Conservation (phyloP, 169 alveolate genomes). For the Plasmodium gaboni region DNA sequence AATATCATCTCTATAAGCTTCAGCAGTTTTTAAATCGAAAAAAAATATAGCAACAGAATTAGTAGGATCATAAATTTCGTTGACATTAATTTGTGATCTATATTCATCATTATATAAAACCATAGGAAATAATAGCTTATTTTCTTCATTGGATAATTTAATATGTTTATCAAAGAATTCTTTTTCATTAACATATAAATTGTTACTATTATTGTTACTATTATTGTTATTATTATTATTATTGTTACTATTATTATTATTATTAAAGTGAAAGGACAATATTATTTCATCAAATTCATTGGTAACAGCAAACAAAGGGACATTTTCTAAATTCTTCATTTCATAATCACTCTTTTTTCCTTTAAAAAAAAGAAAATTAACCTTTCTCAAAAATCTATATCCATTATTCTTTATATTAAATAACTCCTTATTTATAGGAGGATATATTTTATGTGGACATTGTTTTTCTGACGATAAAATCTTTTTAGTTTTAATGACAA, state of each 20-base stretch:
- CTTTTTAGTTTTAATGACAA: no score
- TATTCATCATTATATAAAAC: conserved; percentile 25
- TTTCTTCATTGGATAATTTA: not conserved
- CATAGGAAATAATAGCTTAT: conserved; percentile 27
- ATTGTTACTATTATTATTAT: not conserved
- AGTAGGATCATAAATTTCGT: conserved; percentile 32
- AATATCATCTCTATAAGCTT: conserved; percentile 72
- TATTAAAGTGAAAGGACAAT: conserved; percentile 30
- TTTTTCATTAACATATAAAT: not conserved
- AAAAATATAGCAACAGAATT: conserved; percentile 46
- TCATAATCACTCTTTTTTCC: conserved; percentile 34
- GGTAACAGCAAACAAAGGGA: conserved; percentile 59
- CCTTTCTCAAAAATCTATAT: conserved; percentile 10
- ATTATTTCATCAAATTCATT: conserved; percentile 61
- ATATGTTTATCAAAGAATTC: not conserved
- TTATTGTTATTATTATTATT: not conserved
- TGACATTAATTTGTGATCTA: conserved; percentile 36
- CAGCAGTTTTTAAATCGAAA: conserved; percentile 68
- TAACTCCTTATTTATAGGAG: conserved; percentile 30
- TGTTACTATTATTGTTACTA: not conserved
- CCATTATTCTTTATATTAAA: conserved; percentile 10
- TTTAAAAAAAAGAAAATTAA: conserved; percentile 49
- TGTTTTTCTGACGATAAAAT: no score
- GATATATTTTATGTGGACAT: no score
- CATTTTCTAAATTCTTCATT: conserved; percentile 69